Base-by-base conservation (phyloP, 768 basidiomycete genomes). In the Mycena belliarum region DNA sequence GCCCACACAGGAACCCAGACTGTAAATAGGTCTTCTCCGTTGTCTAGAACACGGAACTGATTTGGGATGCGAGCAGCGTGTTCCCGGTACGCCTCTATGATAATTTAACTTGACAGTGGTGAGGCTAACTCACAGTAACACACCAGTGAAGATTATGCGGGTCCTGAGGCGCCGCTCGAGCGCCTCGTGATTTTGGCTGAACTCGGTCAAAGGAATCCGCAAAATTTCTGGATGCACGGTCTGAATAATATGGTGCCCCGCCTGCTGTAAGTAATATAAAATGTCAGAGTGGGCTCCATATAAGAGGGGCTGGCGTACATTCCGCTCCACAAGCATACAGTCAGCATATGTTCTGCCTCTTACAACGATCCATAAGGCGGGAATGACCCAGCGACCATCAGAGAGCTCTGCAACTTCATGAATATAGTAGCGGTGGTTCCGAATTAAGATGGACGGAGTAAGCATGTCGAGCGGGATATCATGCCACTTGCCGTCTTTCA, bases 371-470 rank as follows among this genome's bases (percentile, higher is more conserved):
- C 55, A 56, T 14, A 46, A 9, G 2, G 25, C 41, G 1, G 55
- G 55, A 15, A 56, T 56, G 6, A 49, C 48, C 47, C 44, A 43
- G 0, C 25, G 41, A 3, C 49, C 55, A 38, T 50, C 49, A 1
- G n/a, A 4, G 2, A 56, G 33, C 23, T 56, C 32, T 0, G 55
- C 55, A 0, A 57, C 21, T 9, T 49, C 52, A 29, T 59, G 49
- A 11, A 59, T 29, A 15, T 50, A 49, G 75, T n/a, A 68, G 58
- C 54, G 73, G 66, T 16, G 55, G 53, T 40, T 33, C 23, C 41
- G 66, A 68, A 41, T 15, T 66, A 68, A 7, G 66, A 73, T 15
- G 68, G 67, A 64, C 70, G 55, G 55, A 0, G 49, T 51, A 23
- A 61, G 43, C n/a, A 15, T 20, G 32, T 72, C 69, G 3, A 70